Base-by-base conservation (phyloP, 2,329 filamentous ascomycete genomes). In the Dryadomyces quercus-mongolicae region DNA sequence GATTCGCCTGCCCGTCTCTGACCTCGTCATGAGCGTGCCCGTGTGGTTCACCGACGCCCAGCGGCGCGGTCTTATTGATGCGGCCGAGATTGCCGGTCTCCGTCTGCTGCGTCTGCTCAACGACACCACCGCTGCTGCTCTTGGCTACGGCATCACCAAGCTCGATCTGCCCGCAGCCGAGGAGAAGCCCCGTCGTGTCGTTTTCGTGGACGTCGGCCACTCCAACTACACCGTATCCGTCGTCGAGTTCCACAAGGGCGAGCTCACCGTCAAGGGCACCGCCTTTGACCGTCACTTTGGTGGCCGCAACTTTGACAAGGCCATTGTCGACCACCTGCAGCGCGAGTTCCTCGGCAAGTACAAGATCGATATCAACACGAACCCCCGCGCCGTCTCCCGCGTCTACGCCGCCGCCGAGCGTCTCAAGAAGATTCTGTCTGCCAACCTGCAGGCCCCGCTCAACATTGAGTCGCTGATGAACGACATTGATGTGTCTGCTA, bases 401-500 rank as follows among this genome's bases (percentile, higher is more conserved):
- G 88, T 94, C 63, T 80, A 87, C 45, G 84, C 89, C 58, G 90
- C 88, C 55, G 90, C 91, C 54, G 93, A 98, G 80, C 96, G 95
- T 80, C 75, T 95, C 68, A 98, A 98, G 85, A 97, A 97, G 83
- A 85, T 97, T 54, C 77, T 98, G 55, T 97, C 92, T 40, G 93
- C 93, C 68, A 97, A 97, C 75, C 86, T 91, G 62, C 81, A 86
- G 66, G 90, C 92, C 18, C 89, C 92, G 51, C 73, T 98, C 70
- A 97, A 91, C 78, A 94, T 98, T 65, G 93, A 98, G 76, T 96
- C 91, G 40, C 77, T 98, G 62, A 97, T 98, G 91, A 94, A 97
- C 71, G 93, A 98, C 68, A 76, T 95, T 58, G 93, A 98, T 68
- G 93, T 95, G 42, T 82, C 81, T 53, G 77, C 86, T 57, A 86